These are phyloP conservation scores for Ophiocordyceps robertsii DNA, from an alignment of 2,329 filamentous ascomycete species.

Conservation along the genomic window DNA sequence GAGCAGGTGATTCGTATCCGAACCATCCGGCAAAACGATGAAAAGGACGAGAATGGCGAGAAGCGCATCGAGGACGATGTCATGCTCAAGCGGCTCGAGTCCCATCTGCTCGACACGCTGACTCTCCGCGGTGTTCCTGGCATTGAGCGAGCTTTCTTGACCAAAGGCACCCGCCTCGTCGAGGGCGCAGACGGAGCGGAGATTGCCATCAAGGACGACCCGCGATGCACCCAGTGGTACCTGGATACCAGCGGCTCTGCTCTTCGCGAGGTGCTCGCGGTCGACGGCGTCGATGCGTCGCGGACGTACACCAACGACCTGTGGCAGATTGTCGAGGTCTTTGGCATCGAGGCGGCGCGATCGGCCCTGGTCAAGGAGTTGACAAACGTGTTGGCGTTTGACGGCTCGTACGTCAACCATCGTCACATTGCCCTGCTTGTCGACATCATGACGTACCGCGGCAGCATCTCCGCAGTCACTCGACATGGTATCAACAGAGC, in stretches of 20 bases:
- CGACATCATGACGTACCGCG: conserved; percentile 95
- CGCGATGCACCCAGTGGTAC: conserved; percentile 80
- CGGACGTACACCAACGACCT: conserved; percentile 93
- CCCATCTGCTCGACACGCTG: conserved; percentile 80
- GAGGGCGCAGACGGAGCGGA: conserved; percentile 58
- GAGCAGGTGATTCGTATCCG: conserved; percentile 89
- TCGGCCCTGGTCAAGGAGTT: conserved; percentile 77
- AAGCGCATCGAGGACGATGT: conserved; percentile 68
- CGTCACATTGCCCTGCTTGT: conserved; percentile 89
- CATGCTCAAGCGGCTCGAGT: conserved; percentile 83
- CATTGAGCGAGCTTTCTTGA: conserved; percentile 86
- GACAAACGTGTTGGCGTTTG: conserved; percentile 87
- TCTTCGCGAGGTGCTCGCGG: conserved; percentile 68
- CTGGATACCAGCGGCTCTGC: conserved; percentile 89
- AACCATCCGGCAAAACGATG: conserved; percentile 55
- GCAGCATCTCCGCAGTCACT: conserved; percentile 88
- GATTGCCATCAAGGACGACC: conserved; percentile 58
- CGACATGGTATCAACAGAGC: conserved; percentile 97
- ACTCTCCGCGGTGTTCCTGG: conserved; percentile 83
- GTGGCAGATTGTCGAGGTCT: conserved; percentile 85
- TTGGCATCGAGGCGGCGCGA: conserved; percentile 91
- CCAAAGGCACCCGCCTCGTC: conserved; percentile 60
- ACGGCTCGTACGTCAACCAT: conserved; percentile 99
- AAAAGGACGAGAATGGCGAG: conserved; percentile 55
- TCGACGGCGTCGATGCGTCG: conserved; percentile 75